A percentile compares a stretch with the other conserved stretches of the same genome.
phyloP scores from a whole-genome alignment of 164 flowering plant species.

The Stephania cephalantha region DNA sequence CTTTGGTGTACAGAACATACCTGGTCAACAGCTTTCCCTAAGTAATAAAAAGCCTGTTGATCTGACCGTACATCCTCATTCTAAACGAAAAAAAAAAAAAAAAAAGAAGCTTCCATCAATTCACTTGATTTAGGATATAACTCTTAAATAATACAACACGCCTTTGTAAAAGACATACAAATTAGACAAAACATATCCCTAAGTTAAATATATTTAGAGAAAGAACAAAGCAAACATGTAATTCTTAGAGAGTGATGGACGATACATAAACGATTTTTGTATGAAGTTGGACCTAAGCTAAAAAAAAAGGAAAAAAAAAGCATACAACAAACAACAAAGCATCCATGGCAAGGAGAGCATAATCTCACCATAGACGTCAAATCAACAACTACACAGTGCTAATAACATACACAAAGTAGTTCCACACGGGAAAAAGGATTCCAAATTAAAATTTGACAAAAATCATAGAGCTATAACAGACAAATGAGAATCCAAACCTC shows the following conservation, averaged over 20 bases:
- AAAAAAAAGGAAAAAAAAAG: too few relatives aligned
- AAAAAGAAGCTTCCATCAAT: neutral
- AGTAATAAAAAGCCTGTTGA: conserved; percentile 82
- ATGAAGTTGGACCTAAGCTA: too few relatives aligned
- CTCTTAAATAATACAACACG: neutral
- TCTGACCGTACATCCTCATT: conserved; percentile 65
- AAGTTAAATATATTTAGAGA: neutral
- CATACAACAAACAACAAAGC: too few relatives aligned
- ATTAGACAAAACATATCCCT: neutral
- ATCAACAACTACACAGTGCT: neutral
- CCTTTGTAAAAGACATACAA: neutral
- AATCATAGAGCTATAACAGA: neutral
- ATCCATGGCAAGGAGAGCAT: too few relatives aligned
- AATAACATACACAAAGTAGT: neutral
- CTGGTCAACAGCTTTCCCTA: conserved; percentile 95
- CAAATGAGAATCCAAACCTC: conserved; percentile 43
- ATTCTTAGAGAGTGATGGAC: neutral
- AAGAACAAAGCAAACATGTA: neutral
- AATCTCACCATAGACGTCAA: too few relatives aligned
- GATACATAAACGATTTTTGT: too few relatives aligned
- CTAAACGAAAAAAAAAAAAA: conserved; percentile 25
- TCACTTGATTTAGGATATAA: neutral
- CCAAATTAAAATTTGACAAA: neutral
- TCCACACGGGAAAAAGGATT: neutral
- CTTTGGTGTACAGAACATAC: conserved; percentile 27